Base-by-base conservation (phyloP, 352 stramenopile genomes). In the Globisporangium megalacanthum region DNA sequence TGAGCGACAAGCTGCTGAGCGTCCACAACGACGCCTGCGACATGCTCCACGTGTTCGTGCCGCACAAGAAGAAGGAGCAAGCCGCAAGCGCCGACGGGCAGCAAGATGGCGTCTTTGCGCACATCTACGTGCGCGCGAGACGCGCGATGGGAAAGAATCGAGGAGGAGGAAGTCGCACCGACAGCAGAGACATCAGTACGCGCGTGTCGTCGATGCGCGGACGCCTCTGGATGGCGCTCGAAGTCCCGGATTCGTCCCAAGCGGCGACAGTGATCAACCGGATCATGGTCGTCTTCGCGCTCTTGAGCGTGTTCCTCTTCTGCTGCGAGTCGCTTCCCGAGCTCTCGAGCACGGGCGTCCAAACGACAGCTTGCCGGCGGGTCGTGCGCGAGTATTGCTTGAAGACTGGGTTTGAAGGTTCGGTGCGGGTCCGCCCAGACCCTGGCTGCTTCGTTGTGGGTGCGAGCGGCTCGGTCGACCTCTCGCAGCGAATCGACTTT, bases 271-370 rank as follows among this genome's bases (percentile, higher is more conserved):
- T 61, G n/a, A 55, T 91, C 20, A 90, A 91, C 61, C 72, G 70
- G 50, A 49, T 74, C 19, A 83, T 91, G 69, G 69, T 91, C 15
- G 49, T 35, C 10, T 70, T 79, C 25, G 65, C 78, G 22, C 49
- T 93, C 1, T 48, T 85, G 57, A 93, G 83, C 29, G 61, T 91
- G 29, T 72, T 87, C 42, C 46, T 89, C 2, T 91, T 91, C 56
- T 91, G 82, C 49, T 72, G 59, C 35, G 75, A 93, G 52, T 91
- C 83, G 5, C 58, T 89, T 5, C 83, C 75, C 6, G 83, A 93
- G 48, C 55, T 93, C 9, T 70, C 75, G 36, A 55, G 56, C 29
- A 79, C 62, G 35, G 83, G 80, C 1, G 56, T 80, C 3, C 60
- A 77, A 41, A 79, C 77, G 0, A 52, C 20, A 1, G 64, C 69